phyloP scores from a whole-genome alignment of 495 filamentous ascomycete species.

The Filosporella fistucella region DNA sequence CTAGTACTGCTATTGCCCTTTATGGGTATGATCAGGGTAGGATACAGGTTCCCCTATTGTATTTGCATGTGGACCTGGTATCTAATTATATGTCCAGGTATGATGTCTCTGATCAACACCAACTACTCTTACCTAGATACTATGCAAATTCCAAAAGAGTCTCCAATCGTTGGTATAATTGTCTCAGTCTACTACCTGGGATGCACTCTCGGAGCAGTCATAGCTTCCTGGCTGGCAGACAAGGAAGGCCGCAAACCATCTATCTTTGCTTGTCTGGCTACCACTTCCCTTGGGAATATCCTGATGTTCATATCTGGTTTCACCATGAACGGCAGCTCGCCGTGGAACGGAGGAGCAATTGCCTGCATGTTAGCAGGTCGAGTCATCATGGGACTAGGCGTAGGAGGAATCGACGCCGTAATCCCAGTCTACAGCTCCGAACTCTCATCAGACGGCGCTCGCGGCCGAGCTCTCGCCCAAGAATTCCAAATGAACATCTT shows the following conservation, averaged over 20 bases:
- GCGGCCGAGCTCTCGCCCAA: conserved; percentile 49
- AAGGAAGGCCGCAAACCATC: conserved; percentile 41
- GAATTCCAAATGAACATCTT: conserved; percentile 58
- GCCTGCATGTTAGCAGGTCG: conserved; percentile 46
- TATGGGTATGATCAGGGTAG: conserved; percentile 50
- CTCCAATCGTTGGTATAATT: conserved; percentile 49
- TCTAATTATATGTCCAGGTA: conserved; percentile 27
- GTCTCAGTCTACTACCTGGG: conserved; percentile 57
- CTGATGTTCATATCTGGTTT: conserved; percentile 51
- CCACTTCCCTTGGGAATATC: conserved; percentile 44
- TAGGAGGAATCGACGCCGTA: conserved; percentile 52
- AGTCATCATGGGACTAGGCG: conserved; percentile 50
- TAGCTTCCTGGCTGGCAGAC: conserved; percentile 44
- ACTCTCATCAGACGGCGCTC: conserved; percentile 39
- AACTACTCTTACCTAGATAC: conserved; percentile 49
- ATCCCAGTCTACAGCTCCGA: conserved; percentile 54
- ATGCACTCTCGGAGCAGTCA: conserved; percentile 45
- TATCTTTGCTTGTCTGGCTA: conserved; percentile 45
- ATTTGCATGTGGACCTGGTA: neutral
- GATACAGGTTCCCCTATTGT: no score
- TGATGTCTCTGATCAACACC: conserved; percentile 59
- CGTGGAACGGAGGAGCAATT: conserved; percentile 33
- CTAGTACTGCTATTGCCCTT: conserved; percentile 51
- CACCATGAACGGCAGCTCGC: conserved; percentile 24
- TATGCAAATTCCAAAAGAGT: conserved; percentile 44